phyloP scores from a whole-genome alignment of 768 basidiomycete genomes.

The Lactifluus volemus region DNA sequence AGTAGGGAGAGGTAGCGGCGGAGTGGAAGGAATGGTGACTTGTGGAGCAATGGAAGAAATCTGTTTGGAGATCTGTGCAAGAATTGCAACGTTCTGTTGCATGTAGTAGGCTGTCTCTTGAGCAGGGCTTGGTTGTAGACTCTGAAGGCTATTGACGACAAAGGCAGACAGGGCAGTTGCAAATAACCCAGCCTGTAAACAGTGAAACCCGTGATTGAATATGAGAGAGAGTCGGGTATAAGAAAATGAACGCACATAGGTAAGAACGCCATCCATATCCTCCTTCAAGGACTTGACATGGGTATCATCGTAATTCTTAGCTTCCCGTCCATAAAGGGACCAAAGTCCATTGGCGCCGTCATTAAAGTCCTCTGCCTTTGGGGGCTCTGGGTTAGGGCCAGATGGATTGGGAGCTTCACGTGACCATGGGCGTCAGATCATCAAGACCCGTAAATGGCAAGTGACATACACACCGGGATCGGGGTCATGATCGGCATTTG shows the following conservation, averaged over 20 bases:
- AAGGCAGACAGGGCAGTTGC: not conserved
- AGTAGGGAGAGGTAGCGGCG: not conserved
- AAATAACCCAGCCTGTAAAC: not conserved
- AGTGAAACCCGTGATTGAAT: not conserved
- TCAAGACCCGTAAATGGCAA: too few relatives aligned
- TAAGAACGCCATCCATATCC: constrained; percentile 35
- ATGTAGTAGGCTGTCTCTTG: not conserved
- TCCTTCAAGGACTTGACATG: constrained; percentile 32
- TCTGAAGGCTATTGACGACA: not conserved
- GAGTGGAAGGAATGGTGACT: not conserved
- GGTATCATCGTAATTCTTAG: constrained; percentile 28
- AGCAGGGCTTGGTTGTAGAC: not conserved
- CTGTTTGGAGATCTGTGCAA: constrained; percentile 9
- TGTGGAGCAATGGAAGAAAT: not conserved
- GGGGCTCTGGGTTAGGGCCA: not conserved
- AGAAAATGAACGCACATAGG: constrained; percentile 27
- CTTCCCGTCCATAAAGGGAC: constrained; percentile 30
- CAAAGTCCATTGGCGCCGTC: constrained; percentile 33
- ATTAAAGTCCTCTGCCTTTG: constrained; percentile 21
- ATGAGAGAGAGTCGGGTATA: not conserved
- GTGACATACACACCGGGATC: too few relatives aligned
- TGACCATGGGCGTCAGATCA: too few relatives aligned
- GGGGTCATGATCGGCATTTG: too few relatives aligned
- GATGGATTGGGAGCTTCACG: too few relatives aligned
- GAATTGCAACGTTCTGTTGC: not conserved